phyloP scores from a whole-genome alignment of 2,329 filamentous ascomycete species.

The Sporothrix schenckii region DNA sequence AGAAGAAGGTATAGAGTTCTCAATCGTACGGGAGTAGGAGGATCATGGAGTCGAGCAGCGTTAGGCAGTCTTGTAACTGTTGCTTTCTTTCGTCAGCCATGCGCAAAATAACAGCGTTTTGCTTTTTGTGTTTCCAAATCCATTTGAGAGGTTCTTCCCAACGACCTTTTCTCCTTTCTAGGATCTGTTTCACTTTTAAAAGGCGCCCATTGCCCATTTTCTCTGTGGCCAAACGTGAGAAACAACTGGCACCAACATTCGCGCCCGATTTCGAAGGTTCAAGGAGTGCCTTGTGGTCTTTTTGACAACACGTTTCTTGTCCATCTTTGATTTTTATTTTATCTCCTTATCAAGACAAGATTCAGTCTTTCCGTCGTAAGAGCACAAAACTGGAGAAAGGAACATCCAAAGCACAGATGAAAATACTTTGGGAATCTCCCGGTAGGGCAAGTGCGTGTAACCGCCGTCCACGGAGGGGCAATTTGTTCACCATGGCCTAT shows the following conservation, averaged over 20 bases:
- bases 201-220: not conserved
- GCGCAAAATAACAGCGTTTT: not conserved
- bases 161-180: not conserved
- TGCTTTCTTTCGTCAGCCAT: not conserved
- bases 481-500: not conserved
- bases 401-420: not conserved
- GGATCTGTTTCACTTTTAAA: not conserved
- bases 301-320: not conserved
- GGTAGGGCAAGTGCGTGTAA: not conserved
- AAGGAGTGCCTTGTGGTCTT: not conserved
- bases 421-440: not conserved
- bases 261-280: not conserved
- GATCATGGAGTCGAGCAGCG: not conserved
- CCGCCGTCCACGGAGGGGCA: not conserved
- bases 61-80: not conserved
- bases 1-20: constrained; percentile 4
- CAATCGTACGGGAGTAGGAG: not conserved
- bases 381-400: not conserved
- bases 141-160: not conserved
- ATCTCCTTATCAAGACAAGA: not conserved
- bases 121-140: not conserved
- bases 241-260: not conserved
- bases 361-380: not conserved
- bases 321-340: not conserved
- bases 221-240: not conserved